Evolutionary conservation across 495 filamentous ascomycete genomes (phyloP), one percentile per base, ranked within the genome.

Genomic region (Penicillium longicatenatum): DNA sequence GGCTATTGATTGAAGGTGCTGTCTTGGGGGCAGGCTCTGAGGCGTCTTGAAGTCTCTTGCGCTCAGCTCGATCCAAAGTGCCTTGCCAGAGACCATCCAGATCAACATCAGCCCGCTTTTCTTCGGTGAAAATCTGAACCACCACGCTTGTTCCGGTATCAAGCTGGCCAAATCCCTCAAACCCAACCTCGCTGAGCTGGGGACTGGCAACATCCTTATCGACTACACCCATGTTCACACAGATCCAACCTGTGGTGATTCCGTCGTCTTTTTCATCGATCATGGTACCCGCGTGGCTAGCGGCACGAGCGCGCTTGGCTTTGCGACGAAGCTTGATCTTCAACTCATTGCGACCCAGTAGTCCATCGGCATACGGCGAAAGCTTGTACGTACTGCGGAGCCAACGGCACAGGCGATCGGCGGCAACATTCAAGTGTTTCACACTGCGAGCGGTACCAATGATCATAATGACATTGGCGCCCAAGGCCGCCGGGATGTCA

Each of bases 401-500:
- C 90, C 90, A 98, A 54, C 93, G 82, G 58, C 92, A 92, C 20
- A 95, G 79, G 26, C 91, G 85, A 67, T 96, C 93, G 4, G 94
- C 92, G 3, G 92, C 93, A 20, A 95, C 90, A 63, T 97, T 92
- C 24, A 98, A 74, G 76, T 98, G 95, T 54, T 91, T 93, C 63
- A 97, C 90, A 58, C 90, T 93, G 47, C 95, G 87, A 20, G 93
- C 91, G 17, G 91, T 95, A n/a, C 91, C 93, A 59, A 98, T 78
- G 37, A 98, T 70, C 94, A 98, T 98, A 30, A 98, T 79, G 37
- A 96, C 81, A 65, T 92, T 89, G 16, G 91, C 83, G 8, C 94
- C 94, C 35, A 98, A 79, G 0, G 92, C 91, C 1, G 94, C 85
- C 0, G 94, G 89, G 0, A 91, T 92, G 64, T 97, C 89, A 46